Conservation (phyloP, 805 yeast genomes). For the Nakazawaea pomicola region DNA sequence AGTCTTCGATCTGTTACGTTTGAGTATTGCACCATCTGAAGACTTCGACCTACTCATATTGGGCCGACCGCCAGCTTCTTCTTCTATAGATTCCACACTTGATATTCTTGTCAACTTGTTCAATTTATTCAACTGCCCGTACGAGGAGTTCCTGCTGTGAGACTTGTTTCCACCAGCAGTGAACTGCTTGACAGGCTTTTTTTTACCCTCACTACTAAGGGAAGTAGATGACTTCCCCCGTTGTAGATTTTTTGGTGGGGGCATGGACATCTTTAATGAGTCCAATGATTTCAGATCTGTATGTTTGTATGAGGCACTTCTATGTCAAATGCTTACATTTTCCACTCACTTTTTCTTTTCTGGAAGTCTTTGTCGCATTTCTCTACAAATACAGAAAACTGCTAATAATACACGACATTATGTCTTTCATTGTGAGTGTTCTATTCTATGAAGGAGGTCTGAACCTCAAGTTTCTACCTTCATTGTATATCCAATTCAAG, state of each 20-base stretch:
- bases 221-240: slow-evolving; percentile 24
- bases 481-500: slow-evolving; percentile 63
- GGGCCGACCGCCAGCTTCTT: slow-evolving; percentile 17
- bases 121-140: slow-evolving; percentile 24
- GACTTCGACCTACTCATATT: slow-evolving; percentile 28
- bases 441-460: slow-evolving; percentile 33
- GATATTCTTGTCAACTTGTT: slow-evolving; percentile 27
- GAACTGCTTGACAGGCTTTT: slow-evolving; percentile 26
- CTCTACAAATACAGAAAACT: background rate
- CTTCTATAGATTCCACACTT: slow-evolving; percentile 23
- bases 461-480: slow-evolving; percentile 56
- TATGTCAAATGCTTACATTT: too few relatives aligned
- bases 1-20: slow-evolving; percentile 13
- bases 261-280: slow-evolving; percentile 12
- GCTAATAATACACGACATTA: background rate
- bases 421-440: background rate
- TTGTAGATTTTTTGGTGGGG: slow-evolving; percentile 10
- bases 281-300: too few relatives aligned
- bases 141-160: slow-evolving; percentile 27
- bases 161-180: slow-evolving; percentile 26
- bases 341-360: too few relatives aligned
- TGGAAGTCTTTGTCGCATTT: background rate
- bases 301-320: too few relatives aligned
- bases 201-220: slow-evolving; percentile 22
- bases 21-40: slow-evolving; percentile 24